Base-by-base conservation (phyloP, 208 protist genomes). In the Trypanosomatidae sp. region DNA sequence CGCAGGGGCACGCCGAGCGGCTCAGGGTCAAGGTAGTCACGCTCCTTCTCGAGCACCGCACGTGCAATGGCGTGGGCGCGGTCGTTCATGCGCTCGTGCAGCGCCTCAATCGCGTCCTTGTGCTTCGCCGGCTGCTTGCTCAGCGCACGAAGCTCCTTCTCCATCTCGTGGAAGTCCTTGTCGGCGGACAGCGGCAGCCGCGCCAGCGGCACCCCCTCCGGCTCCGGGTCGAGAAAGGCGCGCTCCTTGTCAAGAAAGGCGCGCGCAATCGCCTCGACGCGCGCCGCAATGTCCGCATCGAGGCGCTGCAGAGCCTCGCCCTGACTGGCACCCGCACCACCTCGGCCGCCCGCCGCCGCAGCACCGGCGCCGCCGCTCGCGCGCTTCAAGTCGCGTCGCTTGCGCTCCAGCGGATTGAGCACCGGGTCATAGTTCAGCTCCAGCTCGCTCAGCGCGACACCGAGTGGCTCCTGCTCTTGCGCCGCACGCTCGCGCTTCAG, bases 181-280 rank as follows among this genome's bases (percentile, higher is more conserved):
- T 87, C 76, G 6, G 70, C 67, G 21, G 63, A 48, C 8, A 91
- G 57, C 11, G 66, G 61, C 41, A 88, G 39, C n/a, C 66, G 59
- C 33, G 56, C 40, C 35, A 88, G 54, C 32, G 71, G 71, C 19
- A 91, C 64, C 21, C 71, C 72, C 41, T 74, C 61, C 10, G 67
- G 71, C 23, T 77, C 59, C 24, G 58, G 71, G 53, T 81, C 71
- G 11, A 88, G 52, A 56, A 91, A 82, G 6, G 59, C 56, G 23
- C 71, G 73, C 61, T 83, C 75, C 61, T 84, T 84, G 30, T 65
- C 70, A 23, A 83, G 21, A 44, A 76, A 81, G 43, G 79, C 70
- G 15, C 55, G 49, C 11, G 75, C 81, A 21, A 90, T 76, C 33
- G 69, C 50, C 20, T 76, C 57, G 10, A 85, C 69, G 42, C 72